These are phyloP conservation scores for Friedmanniomyces endolithicus DNA, from an alignment of 495 filamentous ascomycete genomes.

Conservation along the genomic window DNA sequence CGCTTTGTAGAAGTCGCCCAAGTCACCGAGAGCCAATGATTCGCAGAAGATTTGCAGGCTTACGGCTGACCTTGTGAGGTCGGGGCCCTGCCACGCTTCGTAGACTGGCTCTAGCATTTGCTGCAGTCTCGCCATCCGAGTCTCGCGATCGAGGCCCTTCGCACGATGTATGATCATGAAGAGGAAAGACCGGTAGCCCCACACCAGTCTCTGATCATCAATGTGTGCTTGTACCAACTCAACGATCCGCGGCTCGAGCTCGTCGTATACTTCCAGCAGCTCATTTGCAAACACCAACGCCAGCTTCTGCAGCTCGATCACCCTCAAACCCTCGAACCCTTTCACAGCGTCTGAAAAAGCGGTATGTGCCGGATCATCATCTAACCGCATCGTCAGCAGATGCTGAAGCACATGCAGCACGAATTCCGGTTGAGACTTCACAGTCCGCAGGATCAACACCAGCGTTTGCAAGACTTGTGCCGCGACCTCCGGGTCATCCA, in stretches of 20 bases:
- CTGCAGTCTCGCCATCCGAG: constrained; percentile 51
- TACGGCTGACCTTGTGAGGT: constrained; percentile 54
- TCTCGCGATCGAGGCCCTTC: constrained; percentile 52
- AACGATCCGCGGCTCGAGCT: constrained; percentile 69
- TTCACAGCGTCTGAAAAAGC: constrained; percentile 84
- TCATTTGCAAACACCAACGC: constrained; percentile 84
- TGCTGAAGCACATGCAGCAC: constrained; percentile 82
- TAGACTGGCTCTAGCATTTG: constrained; percentile 69
- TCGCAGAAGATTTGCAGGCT: constrained; percentile 69
- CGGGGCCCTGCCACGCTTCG: constrained; percentile 62
- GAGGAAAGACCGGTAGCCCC: constrained; percentile 57
- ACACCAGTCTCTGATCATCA: constrained; percentile 59
- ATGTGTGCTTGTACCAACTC: constrained; percentile 62
- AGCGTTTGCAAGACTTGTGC: constrained; percentile 72
- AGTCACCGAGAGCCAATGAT: constrained; percentile 63
- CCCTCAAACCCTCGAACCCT: constrained; percentile 67
- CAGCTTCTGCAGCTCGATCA: constrained; percentile 75
- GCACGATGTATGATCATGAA: constrained; percentile 91
- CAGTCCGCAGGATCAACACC: constrained; percentile 72
- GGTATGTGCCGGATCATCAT: constrained; percentile 51
- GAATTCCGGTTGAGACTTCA: constrained; percentile 60
- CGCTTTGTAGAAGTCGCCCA: constrained; percentile 63
- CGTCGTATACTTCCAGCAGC: constrained; percentile 75
- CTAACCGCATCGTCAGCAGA: constrained; percentile 67
- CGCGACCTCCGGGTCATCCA: constrained; percentile 80